Conservation (phyloP, 2,329 filamentous ascomycete genomes). For the Dendrostoma leiphaemia region DNA sequence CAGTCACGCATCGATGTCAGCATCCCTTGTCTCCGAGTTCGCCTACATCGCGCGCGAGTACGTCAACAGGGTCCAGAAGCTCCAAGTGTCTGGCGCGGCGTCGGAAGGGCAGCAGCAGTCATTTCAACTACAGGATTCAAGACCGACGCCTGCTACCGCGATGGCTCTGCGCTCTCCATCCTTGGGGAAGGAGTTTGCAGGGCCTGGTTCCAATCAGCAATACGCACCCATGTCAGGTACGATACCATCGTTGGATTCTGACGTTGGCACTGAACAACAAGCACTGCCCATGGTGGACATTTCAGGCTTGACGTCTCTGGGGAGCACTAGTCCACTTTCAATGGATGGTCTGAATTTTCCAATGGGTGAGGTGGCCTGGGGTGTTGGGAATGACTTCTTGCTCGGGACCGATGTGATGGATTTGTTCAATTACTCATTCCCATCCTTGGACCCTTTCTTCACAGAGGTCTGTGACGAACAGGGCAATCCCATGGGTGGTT, state of each 20-base stretch:
- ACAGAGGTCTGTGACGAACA: not conserved
- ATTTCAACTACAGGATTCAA: not conserved
- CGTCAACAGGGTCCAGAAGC: conserved; percentile 25
- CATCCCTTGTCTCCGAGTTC: conserved; percentile 37
- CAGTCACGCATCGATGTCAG: conserved; percentile 33
- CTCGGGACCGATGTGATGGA: not conserved
- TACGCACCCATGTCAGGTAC: not conserved
- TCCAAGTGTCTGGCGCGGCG: not conserved
- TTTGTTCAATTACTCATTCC: not conserved
- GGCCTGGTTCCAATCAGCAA: not conserved
- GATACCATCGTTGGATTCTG: not conserved
- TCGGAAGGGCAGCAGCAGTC: not conserved
- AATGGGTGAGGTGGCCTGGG: not conserved
- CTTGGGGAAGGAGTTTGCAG: not conserved
- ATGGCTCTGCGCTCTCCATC: not conserved
- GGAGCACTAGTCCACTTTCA: not conserved
- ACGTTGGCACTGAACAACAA: not conserved
- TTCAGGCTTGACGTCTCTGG: not conserved
- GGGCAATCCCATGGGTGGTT: not conserved
- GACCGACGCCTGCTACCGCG: not conserved
- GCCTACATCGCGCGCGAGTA: conserved; percentile 41
- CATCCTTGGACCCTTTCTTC: not conserved
- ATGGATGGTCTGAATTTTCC: not conserved
- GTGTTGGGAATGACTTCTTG: not conserved
- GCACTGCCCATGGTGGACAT: not conserved